Conservation (phyloP, 495 filamentous ascomycete species). For the Hyaloscypha variabilis region DNA sequence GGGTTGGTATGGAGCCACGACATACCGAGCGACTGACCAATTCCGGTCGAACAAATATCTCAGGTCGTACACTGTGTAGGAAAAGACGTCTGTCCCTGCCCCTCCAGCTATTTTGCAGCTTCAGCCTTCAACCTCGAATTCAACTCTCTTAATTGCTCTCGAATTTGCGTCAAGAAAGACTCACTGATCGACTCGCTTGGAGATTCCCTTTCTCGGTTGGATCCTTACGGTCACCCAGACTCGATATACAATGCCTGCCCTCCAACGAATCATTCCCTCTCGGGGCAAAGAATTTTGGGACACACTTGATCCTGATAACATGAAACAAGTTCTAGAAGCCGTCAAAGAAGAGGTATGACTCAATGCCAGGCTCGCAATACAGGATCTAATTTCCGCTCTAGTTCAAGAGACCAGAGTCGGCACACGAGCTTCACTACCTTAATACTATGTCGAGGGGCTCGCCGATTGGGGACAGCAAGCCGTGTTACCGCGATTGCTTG, state of each 20-base stretch:
- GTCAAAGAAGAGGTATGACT: conserved; percentile 18
- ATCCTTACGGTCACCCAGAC: neutral
- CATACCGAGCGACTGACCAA: no score
- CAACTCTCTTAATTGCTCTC: no score
- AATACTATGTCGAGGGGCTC: neutral
- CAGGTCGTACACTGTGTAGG: no score
- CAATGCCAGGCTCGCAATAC: conserved; percentile 11
- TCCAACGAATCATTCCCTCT: conserved; percentile 17
- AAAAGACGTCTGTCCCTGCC: no score
- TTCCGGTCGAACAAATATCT: no score
- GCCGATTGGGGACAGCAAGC: conserved; percentile 6
- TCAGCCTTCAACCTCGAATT: no score
- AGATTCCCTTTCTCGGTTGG: no score
- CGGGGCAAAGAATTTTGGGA: conserved; percentile 20
- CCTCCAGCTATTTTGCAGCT: no score
- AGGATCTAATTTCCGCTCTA: conserved; percentile 16
- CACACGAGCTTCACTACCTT: conserved; percentile 19
- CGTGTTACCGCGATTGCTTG: conserved; percentile 24
- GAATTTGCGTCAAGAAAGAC: no score
- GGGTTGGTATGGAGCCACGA: no score
- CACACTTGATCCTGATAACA: conserved; percentile 19
- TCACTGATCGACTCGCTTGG: no score
- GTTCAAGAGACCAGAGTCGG: conserved; percentile 20
- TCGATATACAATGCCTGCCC: conserved; percentile 15
- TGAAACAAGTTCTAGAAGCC: conserved; percentile 14